Conservation (phyloP, 169 alveolate species). For the Eimeria praecox region DNA sequence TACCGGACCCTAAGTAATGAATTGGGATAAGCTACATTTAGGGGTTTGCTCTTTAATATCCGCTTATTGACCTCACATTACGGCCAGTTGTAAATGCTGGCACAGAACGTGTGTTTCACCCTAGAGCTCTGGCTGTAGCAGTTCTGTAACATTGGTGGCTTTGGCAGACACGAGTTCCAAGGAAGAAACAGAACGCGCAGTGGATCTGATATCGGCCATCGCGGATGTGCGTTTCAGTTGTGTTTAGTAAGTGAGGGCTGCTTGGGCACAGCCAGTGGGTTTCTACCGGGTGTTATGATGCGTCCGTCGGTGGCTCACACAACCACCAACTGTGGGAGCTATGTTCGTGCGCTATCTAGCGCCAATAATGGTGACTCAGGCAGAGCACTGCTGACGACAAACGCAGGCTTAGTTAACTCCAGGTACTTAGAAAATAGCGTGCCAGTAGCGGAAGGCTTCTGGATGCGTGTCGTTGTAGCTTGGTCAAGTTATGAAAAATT, state of each 20-base stretch:
- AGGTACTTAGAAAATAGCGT: background rate
- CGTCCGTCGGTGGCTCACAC: background rate
- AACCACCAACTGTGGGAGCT: background rate
- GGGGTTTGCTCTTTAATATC: background rate
- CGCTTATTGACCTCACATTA: background rate
- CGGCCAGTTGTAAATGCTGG: background rate
- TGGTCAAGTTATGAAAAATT: background rate
- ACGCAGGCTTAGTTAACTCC: background rate
- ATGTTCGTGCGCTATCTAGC: background rate
- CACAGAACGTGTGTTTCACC: background rate
- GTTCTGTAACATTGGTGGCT: background rate
- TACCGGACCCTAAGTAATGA: background rate
- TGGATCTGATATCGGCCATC: background rate
- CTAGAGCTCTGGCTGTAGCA: background rate
- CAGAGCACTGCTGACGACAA: background rate
- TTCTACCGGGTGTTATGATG: background rate
- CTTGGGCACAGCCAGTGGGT: background rate
- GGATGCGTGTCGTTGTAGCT: too few relatives aligned
- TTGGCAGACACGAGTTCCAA: too few relatives aligned
- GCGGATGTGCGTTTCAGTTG: background rate
- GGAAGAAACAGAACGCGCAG: background rate
- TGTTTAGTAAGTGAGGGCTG: background rate
- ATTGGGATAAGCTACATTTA: background rate
- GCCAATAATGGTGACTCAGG: background rate
- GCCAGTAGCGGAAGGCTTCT: background rate